Evolutionary conservation across 129 eudicot species (phyloP), one percentile per base, ranked within the genome.

Genomic region (Chrysanthemum makinoi): DNA sequence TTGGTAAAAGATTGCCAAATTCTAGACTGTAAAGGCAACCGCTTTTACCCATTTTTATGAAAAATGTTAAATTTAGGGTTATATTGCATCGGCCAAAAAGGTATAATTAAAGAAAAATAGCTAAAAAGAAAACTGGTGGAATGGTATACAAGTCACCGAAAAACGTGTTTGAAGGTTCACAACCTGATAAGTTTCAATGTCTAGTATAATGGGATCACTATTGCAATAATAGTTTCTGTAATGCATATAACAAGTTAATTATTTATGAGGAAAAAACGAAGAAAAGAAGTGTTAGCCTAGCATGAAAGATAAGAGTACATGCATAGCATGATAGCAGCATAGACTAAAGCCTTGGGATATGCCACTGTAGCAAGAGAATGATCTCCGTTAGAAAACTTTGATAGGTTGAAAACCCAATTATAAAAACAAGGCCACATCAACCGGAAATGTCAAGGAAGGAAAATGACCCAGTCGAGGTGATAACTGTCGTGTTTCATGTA

Each of bases 401-500:
- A 55, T 17, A 16, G 8, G 1, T 54, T 4, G 24, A 54, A 6
- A 6, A 54, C 9, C 20, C 6, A 55, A 2, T 55, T 10, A 55
- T 55, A 55, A n/a, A 16, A 17, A 55, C 61, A 7, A 17, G 65
- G 22, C 16, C 15, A n/a, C 43, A 19, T 28, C 33, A 62, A 6
- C 68, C 12, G 17, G 10, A 65, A 49, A 72, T 46, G 15, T 6
- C 18, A 46, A 22, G 19, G 15, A 22, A 26, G 4, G 4, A 10
- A 16, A 50, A 24, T 3, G 28, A 51, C 46, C 46, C 46, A 39
- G 46, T 39, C 46, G 46, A 39, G 46, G 46, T 22, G 67, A 61
- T 30, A 63, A 33, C 3, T 24, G 16, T 19, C 33, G n/a, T 55
- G 0, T 16, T 56, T 65, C 67, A 48, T 62, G 51, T 76, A 76